These are phyloP conservation scores for Talaromyces rugulosus DNA, from an alignment of 2,329 filamentous ascomycete genomes.

Conservation along the genomic window DNA sequence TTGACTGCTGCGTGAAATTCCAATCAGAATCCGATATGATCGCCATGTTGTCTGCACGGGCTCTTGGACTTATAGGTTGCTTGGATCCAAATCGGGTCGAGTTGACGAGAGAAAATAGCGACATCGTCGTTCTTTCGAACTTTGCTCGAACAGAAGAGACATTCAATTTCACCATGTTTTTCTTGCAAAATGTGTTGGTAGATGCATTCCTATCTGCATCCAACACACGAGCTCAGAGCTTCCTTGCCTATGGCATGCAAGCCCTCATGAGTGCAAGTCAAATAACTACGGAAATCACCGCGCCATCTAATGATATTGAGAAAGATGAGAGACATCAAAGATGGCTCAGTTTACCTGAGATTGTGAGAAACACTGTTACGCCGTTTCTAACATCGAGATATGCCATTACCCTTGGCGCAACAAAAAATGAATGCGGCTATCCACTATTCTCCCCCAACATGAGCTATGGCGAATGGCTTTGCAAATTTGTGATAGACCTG, in stretches of 20 bases:
- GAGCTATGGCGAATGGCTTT: conserved; percentile 76
- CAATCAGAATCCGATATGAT: conserved; percentile 65
- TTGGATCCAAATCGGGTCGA: conserved; percentile 89
- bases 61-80: conserved; percentile 83
- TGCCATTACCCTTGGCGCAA: conserved; percentile 59
- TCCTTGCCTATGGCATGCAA: conserved; percentile 92
- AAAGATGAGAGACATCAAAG: conserved; percentile 62
- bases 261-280: conserved; percentile 76
- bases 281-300: conserved; percentile 56
- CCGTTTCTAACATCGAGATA: conserved; percentile 87
- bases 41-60: conserved; percentile 69
- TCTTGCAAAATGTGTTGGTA: conserved; percentile 82
- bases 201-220: conserved; percentile 88
- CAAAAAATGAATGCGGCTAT: conserved; percentile 58
- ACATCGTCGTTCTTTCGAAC: conserved; percentile 84
- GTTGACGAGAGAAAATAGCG: conserved; percentile 67
- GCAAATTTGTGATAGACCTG: conserved; percentile 74
- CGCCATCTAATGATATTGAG: conserved; percentile 51
- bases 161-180: conserved; percentile 77
- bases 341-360: conserved; percentile 74
- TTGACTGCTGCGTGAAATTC: conserved; percentile 83
- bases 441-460: conserved; percentile 70
- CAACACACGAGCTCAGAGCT: conserved; percentile 82
- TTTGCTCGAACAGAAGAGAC: conserved; percentile 75
- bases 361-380: conserved; percentile 73